These are phyloP conservation scores for Neofusicoccum cordaticola DNA, from an alignment of 2,329 filamentous ascomycete genomes.

Conservation along the genomic window DNA sequence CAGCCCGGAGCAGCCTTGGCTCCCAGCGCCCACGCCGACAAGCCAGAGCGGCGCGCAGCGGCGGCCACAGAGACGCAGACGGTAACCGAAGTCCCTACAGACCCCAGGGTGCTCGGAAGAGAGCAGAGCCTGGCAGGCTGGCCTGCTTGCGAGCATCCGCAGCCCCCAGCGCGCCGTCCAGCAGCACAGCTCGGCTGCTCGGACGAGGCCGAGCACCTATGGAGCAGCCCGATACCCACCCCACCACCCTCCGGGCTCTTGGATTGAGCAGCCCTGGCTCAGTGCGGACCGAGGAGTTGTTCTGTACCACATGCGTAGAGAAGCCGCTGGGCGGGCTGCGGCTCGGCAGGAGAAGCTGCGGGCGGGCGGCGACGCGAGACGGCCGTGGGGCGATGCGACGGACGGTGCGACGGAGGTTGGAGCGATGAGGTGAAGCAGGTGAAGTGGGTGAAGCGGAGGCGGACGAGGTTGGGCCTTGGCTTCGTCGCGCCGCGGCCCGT, in stretches of 20 bases:
- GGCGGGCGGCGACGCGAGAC: no score
- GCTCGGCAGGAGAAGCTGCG: no score
- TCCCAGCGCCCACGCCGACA: not conserved
- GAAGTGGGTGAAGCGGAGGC: no score
- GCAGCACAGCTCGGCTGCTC: not conserved
- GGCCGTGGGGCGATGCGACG: no score
- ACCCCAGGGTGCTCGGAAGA: slow-evolving; percentile 10
- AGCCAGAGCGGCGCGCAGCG: not conserved
- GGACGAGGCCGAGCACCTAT: not conserved
- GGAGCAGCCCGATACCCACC: slow-evolving; percentile 9
- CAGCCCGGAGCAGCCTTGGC: slow-evolving; percentile 7
- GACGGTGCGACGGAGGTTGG: no score
- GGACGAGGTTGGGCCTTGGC: no score
- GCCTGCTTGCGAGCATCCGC: slow-evolving; percentile 6
- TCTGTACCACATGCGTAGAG: not conserved
- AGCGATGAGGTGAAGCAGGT: no score
- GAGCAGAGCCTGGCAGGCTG: slow-evolving; percentile 1
- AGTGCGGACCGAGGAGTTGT: not conserved
- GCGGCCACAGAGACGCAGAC: not conserved
- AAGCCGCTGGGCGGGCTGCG: no score
- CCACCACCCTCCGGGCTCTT: slow-evolving; percentile 7
- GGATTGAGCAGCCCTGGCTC: slow-evolving; percentile 6
- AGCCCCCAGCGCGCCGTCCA: not conserved
- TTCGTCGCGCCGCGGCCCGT: no score
- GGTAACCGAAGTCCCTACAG: slow-evolving; percentile 2